Conservation (phyloP, 2,329 filamentous ascomycete genomes). For the Botryotinia globosa region DNA sequence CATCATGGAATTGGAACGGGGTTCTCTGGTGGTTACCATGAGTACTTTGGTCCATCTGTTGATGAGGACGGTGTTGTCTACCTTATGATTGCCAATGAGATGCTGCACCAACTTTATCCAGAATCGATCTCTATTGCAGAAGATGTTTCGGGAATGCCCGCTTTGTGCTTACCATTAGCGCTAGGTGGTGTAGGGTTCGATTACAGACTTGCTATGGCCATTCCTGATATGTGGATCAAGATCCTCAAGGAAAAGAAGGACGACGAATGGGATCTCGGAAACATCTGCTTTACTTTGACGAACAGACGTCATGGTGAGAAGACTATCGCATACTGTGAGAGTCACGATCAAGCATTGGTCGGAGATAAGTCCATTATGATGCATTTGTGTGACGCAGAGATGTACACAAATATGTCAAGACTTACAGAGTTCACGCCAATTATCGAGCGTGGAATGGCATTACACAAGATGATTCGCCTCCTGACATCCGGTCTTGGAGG, state of each 20-base stretch:
- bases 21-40: slow-evolving; percentile 96
- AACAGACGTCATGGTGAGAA: slow-evolving; percentile 95
- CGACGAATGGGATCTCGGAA: slow-evolving; percentile 80
- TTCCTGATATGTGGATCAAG: slow-evolving; percentile 99
- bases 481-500: slow-evolving; percentile 88
- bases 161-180: slow-evolving; percentile 81
- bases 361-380: slow-evolving; percentile 97
- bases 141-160: slow-evolving; percentile 97
- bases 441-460: slow-evolving; percentile 84
- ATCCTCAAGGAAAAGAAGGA: slow-evolving; percentile 92
- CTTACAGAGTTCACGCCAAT: slow-evolving; percentile 79
- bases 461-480: slow-evolving; percentile 97
- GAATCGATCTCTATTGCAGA: slow-evolving; percentile 89
- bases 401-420: slow-evolving; percentile 97
- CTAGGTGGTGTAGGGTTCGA: slow-evolving; percentile 94
- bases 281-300: slow-evolving; percentile 80
- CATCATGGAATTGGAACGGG: slow-evolving; percentile 98
- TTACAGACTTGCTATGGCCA: slow-evolving; percentile 94
- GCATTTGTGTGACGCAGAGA: slow-evolving; percentile 94
- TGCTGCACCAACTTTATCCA: slow-evolving; percentile 89
- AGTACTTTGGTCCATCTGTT: slow-evolving; percentile 87
- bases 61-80: slow-evolving; percentile 95
- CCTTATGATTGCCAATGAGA: slow-evolving; percentile 92
- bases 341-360: slow-evolving; percentile 94
- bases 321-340: slow-evolving; percentile 96